phyloP scores from a whole-genome alignment of 495 filamentous ascomycete species.

The Daldinia childiae region DNA sequence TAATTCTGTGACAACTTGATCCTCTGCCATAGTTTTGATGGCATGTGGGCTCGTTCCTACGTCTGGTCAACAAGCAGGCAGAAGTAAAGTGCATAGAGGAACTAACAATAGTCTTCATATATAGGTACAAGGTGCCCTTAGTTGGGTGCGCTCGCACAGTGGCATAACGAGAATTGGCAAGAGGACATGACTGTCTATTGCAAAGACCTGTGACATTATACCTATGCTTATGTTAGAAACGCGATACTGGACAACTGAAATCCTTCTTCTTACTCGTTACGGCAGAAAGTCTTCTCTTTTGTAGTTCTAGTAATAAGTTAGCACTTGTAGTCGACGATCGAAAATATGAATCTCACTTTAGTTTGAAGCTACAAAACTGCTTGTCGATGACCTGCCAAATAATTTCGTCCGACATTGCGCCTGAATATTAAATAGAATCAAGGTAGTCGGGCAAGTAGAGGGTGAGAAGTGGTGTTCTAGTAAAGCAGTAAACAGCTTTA shows the following conservation, averaged over 20 bases:
- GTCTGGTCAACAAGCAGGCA: conserved; percentile 3
- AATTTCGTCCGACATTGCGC: conserved; percentile 91
- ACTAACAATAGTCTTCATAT: conserved; percentile 85
- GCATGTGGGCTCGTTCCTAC: conserved; percentile 84
- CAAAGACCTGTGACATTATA: conserved; percentile 85
- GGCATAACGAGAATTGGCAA: conserved; percentile 95
- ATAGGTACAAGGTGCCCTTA: conserved; percentile 88
- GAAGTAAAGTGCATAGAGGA: neutral
- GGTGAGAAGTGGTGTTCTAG: neutral
- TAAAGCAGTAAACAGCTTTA: neutral
- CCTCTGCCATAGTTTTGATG: conserved; percentile 93
- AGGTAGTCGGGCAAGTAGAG: neutral
- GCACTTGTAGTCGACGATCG: conserved; percentile 27
- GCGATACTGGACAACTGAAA: no score
- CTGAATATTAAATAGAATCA: neutral
- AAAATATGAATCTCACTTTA: conserved; percentile 71
- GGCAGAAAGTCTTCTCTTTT: conserved; percentile 93
- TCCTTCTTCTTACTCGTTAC: conserved; percentile 77
- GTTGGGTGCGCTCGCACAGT: conserved; percentile 85
- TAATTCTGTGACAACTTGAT: conserved; percentile 93
- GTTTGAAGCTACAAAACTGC: conserved; percentile 95
- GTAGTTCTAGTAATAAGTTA: conserved; percentile 69
- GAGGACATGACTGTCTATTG: conserved; percentile 92
- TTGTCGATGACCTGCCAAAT: conserved; percentile 92
- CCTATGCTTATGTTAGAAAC: conserved; percentile 10